A percentile compares a stretch with the other conserved stretches of the same genome.
These are phyloP conservation scores for Tilletia walkeri DNA, from an alignment of 1,284 basidiomycete genomes.

Conservation along the genomic window DNA sequence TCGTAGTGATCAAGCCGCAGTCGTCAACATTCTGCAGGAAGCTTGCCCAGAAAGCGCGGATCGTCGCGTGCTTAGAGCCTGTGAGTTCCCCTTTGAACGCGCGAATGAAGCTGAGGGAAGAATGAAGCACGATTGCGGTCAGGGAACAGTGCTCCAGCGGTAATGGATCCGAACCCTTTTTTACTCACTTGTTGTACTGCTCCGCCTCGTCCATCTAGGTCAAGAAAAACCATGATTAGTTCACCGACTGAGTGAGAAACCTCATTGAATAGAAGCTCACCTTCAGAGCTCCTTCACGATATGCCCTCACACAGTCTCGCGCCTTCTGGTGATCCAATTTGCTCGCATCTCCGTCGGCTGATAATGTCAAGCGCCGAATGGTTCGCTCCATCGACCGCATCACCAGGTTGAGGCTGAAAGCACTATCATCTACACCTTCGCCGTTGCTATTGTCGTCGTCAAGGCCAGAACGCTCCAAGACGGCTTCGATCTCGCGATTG, in stretches of 20 bases:
- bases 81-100: neutral
- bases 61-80: neutral
- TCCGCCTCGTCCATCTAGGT: neutral
- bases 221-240: neutral
- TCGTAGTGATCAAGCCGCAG: constrained; percentile 1
- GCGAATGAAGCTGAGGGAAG: neutral
- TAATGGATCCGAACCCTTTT: neutral
- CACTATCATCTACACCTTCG: neutral
- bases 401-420: neutral
- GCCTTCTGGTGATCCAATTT: constrained; percentile 3
- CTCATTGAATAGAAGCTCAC: neutral
- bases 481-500: neutral
- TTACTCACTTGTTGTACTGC: neutral
- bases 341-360: neutral
- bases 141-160: neutral
- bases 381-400: neutral
- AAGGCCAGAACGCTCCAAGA: neutral
- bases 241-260: neutral
- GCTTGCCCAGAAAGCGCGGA: neutral
- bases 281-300: neutral
- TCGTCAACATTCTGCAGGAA: neutral
- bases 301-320: neutral
- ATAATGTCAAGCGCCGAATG: neutral
- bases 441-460: neutral
- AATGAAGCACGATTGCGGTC: neutral